phyloP scores from a whole-genome alignment of 2,329 filamentous ascomycete species.

The Epichloe aotearoae region DNA sequence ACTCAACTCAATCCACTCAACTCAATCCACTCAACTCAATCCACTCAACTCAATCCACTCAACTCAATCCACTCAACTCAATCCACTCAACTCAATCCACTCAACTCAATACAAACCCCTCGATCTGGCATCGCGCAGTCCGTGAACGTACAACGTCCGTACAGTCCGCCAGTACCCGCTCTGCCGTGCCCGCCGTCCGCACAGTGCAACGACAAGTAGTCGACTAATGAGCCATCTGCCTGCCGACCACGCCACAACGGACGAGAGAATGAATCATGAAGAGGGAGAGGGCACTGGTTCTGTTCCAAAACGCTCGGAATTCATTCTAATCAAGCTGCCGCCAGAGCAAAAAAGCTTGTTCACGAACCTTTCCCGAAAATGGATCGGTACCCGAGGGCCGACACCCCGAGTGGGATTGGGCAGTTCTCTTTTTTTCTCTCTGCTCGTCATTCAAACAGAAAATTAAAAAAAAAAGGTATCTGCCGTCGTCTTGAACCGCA shows the following conservation, averaged over 20 bases:
- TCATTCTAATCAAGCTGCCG: too few species aligned
- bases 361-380: too few species aligned
- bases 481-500: background rate
- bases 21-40: too few species aligned
- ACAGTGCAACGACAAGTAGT: background rate
- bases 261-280: too few species aligned
- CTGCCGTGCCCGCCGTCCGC: conserved; percentile 2
- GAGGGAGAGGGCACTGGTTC: too few species aligned
- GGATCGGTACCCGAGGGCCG: too few species aligned
- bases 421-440: background rate
- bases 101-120: background rate
- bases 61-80: too few species aligned
- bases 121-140: conserved; percentile 1
- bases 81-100: background rate
- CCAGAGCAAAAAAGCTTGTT: too few species aligned
- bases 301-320: too few species aligned
- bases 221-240: background rate
- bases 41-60: background rate
- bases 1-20: background rate
- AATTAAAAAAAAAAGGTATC: background rate
- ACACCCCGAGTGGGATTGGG: too few species aligned
- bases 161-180: background rate
- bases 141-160: background rate
- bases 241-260: too few species aligned
- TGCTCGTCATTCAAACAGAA: background rate